Evolutionary conservation across 2,329 filamentous ascomycete species (phyloP).

Genomic region (Talaromyces sp.): DNA sequence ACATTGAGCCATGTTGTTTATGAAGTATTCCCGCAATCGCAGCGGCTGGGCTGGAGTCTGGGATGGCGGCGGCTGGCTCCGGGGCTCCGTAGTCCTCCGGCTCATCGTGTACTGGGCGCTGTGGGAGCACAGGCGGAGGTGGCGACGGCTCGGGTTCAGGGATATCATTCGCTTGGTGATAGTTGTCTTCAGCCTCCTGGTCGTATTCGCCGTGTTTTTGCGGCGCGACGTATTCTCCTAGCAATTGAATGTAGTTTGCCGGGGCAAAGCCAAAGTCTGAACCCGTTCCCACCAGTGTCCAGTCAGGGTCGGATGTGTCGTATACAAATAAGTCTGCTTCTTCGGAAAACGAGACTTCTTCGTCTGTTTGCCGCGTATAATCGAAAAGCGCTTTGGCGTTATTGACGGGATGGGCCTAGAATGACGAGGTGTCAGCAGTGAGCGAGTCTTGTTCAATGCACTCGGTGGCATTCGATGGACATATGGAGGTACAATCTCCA

Average conservation of each 20-base stretch:
- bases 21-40: conserved; percentile 45
- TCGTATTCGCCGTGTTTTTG: conserved; percentile 19
- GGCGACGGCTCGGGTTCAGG: conserved; percentile 16
- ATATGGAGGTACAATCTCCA: background rate
- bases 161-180: conserved; percentile 9
- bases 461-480: background rate
- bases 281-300: conserved; percentile 83
- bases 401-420: conserved; percentile 58
- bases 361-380: conserved; percentile 93
- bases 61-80: conserved; percentile 35
- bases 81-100: conserved; percentile 14
- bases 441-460: background rate
- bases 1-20: conserved; percentile 29
- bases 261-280: conserved; percentile 91
- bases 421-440: conserved; percentile 6
- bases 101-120: conserved; percentile 17
- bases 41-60: conserved; percentile 50
- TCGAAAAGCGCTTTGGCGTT: conserved; percentile 94
- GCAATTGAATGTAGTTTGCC: conserved; percentile 86
- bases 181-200: conserved; percentile 38
- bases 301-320: conserved; percentile 88
- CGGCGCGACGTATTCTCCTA: conserved; percentile 28
- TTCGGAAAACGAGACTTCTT: conserved; percentile 93
- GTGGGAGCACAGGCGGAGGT: conserved; percentile 7
- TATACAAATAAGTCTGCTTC: conserved; percentile 78